Evolutionary conservation across 2,329 filamentous ascomycete species (phyloP).

Genomic region (Colletotrichum acutatum): DNA sequence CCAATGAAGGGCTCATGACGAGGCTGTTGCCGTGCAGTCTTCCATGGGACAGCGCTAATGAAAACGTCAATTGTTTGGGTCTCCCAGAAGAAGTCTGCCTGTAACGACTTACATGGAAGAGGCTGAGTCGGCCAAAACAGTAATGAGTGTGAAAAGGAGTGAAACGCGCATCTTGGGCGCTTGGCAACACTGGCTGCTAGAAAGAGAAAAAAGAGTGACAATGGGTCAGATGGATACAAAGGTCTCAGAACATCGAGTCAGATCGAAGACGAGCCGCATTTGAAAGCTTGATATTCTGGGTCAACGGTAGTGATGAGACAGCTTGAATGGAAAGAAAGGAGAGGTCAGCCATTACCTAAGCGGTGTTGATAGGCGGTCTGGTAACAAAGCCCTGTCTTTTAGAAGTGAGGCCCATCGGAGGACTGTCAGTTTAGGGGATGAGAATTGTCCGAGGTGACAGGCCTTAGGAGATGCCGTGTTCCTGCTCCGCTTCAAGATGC

Average conservation of each 20-base stretch:
- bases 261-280: background rate
- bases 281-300: background rate
- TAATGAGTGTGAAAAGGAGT: constrained; percentile 1
- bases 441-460: background rate
- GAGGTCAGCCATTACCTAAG: background rate
- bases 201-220: constrained; percentile 13
- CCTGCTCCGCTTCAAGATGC: background rate
- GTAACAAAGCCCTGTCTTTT: background rate
- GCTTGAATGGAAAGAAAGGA: background rate
- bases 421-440: background rate
- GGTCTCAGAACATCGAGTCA: background rate
- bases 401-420: background rate
- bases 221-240: background rate
- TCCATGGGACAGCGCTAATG: constrained; percentile 3
- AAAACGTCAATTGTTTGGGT: background rate
- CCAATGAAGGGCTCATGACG: constrained; percentile 13
- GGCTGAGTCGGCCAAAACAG: constrained; percentile 9
- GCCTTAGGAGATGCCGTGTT: background rate
- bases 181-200: background rate
- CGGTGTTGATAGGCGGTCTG: too few relatives aligned
- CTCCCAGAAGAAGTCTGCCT: background rate
- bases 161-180: constrained; percentile 3
- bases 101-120: constrained; percentile 4
- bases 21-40: background rate
- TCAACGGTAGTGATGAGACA: background rate